Conservation (phyloP, 2,329 filamentous ascomycete species). For the Venturia carpophila region DNA sequence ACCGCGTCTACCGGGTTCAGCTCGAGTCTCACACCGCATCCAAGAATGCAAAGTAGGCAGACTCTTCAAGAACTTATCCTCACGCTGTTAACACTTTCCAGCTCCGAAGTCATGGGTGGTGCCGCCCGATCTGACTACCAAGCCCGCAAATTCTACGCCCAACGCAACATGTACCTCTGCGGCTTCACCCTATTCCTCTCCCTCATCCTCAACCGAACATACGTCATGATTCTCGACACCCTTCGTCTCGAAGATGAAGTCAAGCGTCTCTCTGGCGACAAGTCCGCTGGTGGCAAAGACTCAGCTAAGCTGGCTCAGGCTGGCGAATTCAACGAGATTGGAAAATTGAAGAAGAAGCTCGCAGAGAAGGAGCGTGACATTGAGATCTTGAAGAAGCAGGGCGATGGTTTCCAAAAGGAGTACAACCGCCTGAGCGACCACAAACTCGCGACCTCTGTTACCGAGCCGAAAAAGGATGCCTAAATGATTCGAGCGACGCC, state of each 20-base stretch:
- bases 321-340: conserved; percentile 69
- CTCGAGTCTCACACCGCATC: conserved; percentile 69
- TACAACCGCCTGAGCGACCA: conserved; percentile 82
- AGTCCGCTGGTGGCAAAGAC: conserved; percentile 51
- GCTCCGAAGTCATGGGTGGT: conserved; percentile 65
- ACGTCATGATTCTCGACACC: conserved; percentile 90
- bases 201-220: conserved; percentile 97
- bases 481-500: neutral
- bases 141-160: conserved; percentile 99
- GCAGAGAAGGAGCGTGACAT: conserved; percentile 74
- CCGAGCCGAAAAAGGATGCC: conserved; percentile 46
- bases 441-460: conserved; percentile 31
- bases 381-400: conserved; percentile 86
- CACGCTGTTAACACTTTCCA: conserved; percentile 25
- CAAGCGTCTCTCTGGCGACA: conserved; percentile 68
- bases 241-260: conserved; percentile 89
- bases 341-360: conserved; percentile 56
- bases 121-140: conserved; percentile 97
- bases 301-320: conserved; percentile 63
- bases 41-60: conserved; percentile 40
- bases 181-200: conserved; percentile 99
- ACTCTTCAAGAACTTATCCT: conserved; percentile 16
- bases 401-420: conserved; percentile 71
- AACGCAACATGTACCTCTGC: conserved; percentile 99
- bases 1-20: conserved; percentile 93